A percentile compares a stretch with the other conserved stretches of the same genome.
Evolutionary conservation across 805 yeast species (phyloP).

Genomic region (Yarrowia sp.): DNA sequence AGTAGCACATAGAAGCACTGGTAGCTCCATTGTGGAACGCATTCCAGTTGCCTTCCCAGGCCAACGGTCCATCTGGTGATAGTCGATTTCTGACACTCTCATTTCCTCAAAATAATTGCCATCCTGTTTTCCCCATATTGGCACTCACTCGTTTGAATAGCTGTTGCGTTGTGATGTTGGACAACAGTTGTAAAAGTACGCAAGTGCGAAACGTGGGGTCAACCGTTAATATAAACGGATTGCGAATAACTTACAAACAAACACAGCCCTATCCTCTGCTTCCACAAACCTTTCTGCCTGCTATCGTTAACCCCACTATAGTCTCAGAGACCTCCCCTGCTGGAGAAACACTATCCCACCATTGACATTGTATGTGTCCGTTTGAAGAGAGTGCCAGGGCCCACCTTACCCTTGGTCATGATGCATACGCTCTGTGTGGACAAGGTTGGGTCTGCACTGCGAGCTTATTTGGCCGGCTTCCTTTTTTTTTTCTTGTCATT

Average conservation of each 20-base stretch:
- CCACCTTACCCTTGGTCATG: not conserved
- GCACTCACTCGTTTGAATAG: no score
- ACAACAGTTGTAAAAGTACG: not conserved
- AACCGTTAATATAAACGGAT: not conserved
- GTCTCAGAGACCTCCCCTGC: not conserved
- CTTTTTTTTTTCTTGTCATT: not conserved
- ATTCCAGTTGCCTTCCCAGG: no score
- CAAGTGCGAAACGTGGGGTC: not conserved
- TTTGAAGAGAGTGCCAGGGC: no score
- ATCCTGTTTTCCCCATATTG: no score
- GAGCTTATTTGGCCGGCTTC: not conserved
- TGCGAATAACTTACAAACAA: not conserved
- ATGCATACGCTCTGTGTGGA: no score
- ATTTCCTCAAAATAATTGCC: no score
- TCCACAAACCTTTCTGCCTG: not conserved
- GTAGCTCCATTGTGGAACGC: not conserved
- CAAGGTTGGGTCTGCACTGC: not conserved
- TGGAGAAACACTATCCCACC: conserved; percentile 5
- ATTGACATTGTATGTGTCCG: no score
- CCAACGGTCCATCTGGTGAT: no score
- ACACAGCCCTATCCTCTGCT: no score
- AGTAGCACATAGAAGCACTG: not conserved
- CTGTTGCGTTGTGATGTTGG: no score
- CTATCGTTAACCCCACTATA: not conserved
- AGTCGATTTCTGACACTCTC: no score